Evolutionary conservation across 202 grass and related monocot genomes (phyloP).

Genomic region (Panicum hallii): DNA sequence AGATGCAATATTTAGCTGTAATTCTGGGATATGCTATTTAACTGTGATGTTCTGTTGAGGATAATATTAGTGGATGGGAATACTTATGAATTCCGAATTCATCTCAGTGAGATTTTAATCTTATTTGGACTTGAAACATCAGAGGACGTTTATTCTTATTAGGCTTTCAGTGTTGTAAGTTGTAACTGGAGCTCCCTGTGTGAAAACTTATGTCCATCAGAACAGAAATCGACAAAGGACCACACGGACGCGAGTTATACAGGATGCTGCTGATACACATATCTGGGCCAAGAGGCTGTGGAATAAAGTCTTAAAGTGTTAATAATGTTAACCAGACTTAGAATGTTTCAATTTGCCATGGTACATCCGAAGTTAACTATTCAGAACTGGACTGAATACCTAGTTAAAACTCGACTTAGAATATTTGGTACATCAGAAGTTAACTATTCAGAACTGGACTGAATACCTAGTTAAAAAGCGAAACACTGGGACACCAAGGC

Average conservation of each 20-base stretch:
- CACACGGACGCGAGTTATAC: neutral
- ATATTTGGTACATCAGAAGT: neutral
- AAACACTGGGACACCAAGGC: too few species aligned
- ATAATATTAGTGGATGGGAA: neutral
- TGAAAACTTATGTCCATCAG: neutral
- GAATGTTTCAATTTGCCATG: neutral
- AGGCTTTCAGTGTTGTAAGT: neutral
- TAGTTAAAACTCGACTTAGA: neutral
- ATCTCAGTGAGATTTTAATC: neutral
- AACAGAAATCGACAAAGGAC: neutral
- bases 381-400: neutral
- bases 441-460: neutral
- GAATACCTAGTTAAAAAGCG: neutral
- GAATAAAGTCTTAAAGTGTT: neutral
- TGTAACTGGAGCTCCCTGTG: neutral
- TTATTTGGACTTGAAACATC: neutral
- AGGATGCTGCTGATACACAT: neutral
- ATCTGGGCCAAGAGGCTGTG: neutral
- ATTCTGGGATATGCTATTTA: slow-evolving; percentile 10
- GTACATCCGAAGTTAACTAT: neutral
- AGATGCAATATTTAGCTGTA: slow-evolving; percentile 14
- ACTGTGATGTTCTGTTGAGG: neutral
- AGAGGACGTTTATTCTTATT: neutral
- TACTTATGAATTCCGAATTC: slow-evolving; percentile 3
- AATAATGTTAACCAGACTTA: neutral